Evolutionary conservation across 2,329 filamentous ascomycete species (phyloP), one percentile per base, ranked within the genome.

Genomic region (Penicillium sp.): DNA sequence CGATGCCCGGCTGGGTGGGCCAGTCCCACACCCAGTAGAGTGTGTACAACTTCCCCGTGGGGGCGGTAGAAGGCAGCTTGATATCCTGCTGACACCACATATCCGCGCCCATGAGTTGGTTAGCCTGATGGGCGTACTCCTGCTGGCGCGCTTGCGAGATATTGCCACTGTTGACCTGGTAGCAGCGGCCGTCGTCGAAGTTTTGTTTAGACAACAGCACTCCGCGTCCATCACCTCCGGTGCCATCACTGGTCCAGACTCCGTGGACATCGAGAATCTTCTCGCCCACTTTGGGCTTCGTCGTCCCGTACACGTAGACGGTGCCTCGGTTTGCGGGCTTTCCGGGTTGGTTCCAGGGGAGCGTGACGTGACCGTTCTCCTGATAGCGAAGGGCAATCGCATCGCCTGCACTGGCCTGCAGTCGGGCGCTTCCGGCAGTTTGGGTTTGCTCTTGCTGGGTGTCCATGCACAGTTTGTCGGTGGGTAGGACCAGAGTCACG

Each of bases 11-110:
- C n/a, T 65, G 80, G 14, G 86, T 88, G 2, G 89, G 88, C 91
- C 92, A 99, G 75, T 96, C 90, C 95, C 95, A 98, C 48, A 97
- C 89, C 94, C 94, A 98, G 81, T 96, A 96, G 54, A 96, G 78
- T 3, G 92, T 94, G 74, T 93, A 91, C 31, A 83, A 83, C 34
- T 87, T 84, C 47, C 87, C 86, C 10, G 81, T 75, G n/a, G 83
- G 75, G 49, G 86, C 79, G 67, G 90, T 84, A 5, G 80, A 71
- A 0, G 95, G 95, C 14, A 99, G 80, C 70, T 88, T 82, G 50
- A 97, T 80, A 71, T 95, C 88, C 38, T 88, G 88, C 76, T 97
- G 93, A 78, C 95, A 98, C 79, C 84, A 88, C 53, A 93, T 81
- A 68, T 89, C 85, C 48, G 77, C 76, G 28, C 84, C 85, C 74